Evolutionary conservation across 257 asterid genomes (phyloP).

Genomic region (Solanum chiquidenum): DNA sequence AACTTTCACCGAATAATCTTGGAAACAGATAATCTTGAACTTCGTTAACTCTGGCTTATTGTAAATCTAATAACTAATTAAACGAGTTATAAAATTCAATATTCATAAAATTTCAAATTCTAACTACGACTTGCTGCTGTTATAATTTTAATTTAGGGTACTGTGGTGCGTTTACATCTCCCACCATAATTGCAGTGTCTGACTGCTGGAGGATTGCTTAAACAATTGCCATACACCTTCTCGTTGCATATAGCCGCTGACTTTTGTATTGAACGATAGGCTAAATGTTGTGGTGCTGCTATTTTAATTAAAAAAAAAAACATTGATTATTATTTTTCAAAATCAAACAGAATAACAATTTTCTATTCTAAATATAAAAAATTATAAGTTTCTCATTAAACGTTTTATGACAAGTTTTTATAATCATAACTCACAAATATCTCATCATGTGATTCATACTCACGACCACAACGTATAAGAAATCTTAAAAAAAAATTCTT

Average conservation of each 20-base stretch:
- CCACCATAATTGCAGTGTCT: rapidly evolving
- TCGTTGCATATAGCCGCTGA: rapidly evolving
- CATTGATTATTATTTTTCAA: background rate
- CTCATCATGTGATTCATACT: background rate
- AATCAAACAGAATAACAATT: background rate
- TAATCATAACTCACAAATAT: background rate
- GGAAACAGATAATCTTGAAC: too few species aligned
- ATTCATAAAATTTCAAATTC: background rate
- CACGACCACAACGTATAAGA: background rate
- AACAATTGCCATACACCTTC: background rate
- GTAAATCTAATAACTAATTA: background rate
- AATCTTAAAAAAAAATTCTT: too few species aligned
- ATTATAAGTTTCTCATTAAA: background rate
- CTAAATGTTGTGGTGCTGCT: rapidly evolving
- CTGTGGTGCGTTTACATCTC: background rate
- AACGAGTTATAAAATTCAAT: background rate
- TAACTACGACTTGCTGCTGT: background rate
- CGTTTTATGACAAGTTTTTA: background rate
- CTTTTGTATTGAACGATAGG: background rate
- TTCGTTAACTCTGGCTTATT: too few species aligned
- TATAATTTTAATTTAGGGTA: background rate
- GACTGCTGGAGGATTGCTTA: rapidly evolving
- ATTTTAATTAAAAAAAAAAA: background rate
- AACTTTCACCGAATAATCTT: too few species aligned
- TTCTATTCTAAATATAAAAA: background rate